phyloP scores from a whole-genome alignment of 768 basidiomycete species.

The Rhizopogon sp. region DNA sequence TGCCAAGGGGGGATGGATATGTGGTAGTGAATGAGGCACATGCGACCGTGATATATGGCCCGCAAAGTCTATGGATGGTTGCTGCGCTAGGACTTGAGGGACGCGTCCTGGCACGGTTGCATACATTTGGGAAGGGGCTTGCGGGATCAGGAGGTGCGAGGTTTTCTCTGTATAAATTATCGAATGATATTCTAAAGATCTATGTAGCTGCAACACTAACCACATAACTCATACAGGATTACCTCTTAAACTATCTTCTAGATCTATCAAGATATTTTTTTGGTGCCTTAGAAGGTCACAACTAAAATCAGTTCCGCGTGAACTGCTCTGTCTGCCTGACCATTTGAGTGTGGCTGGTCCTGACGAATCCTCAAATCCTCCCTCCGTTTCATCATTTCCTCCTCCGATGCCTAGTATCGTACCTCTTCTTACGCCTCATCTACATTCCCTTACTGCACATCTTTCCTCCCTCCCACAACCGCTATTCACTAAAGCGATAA shows the following conservation, averaged over 20 bases:
- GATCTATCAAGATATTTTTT: constrained; percentile 27
- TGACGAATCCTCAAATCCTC: not conserved
- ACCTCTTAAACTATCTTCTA: constrained; percentile 74
- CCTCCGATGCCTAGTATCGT: constrained; percentile 67
- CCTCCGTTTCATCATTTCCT: not conserved
- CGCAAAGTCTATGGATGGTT: constrained; percentile 70
- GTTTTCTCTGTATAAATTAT: not conserved
- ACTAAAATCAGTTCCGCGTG: constrained; percentile 22
- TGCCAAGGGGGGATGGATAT: constrained; percentile 62
- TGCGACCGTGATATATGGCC: constrained; percentile 85
- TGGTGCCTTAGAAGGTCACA: constrained; percentile 23
- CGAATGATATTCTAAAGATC: not conserved
- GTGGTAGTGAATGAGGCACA: constrained; percentile 93
- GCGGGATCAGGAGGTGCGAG: constrained; percentile 79
- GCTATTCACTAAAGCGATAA: constrained; percentile 72
- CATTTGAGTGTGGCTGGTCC: constrained; percentile 7
- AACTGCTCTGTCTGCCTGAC: constrained; percentile 21
- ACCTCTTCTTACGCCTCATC: constrained; percentile 73
- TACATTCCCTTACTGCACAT: constrained; percentile 64
- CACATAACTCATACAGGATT: constrained; percentile 67
- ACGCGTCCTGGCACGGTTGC: constrained; percentile 70
- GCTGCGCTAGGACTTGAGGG: constrained; percentile 63
- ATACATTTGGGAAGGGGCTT: constrained; percentile 92
- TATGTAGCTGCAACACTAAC: constrained; percentile 70
- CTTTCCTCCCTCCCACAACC: constrained; percentile 8